Conservation (phyloP, 805 yeast species). For the Saccharomycopsis fodiens region DNA sequence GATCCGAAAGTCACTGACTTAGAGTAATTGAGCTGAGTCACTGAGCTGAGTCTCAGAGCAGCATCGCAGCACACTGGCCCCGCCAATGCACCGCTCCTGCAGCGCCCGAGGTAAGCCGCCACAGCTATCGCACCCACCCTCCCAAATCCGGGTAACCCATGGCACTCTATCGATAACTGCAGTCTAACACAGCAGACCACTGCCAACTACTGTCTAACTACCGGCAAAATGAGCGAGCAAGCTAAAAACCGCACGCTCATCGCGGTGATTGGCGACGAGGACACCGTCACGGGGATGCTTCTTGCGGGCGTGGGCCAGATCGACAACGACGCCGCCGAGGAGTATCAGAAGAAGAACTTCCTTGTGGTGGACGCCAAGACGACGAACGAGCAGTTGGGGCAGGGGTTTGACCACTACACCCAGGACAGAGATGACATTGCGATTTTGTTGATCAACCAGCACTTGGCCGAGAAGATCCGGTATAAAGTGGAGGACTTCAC, state of each 20-base stretch:
- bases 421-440: slow-evolving; percentile 81
- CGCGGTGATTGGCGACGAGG: slow-evolving; percentile 97
- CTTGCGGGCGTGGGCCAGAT: slow-evolving; percentile 95
- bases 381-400: slow-evolving; percentile 62
- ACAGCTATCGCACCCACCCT: background rate
- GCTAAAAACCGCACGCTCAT: slow-evolving; percentile 69
- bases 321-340: slow-evolving; percentile 43
- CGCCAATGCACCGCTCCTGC: no score
- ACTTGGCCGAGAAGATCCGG: slow-evolving; percentile 86
- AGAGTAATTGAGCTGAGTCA: no score
- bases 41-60: no score
- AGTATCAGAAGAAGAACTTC: slow-evolving; percentile 71
- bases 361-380: slow-evolving; percentile 71
- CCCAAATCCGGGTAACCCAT: background rate
- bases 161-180: no score
- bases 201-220: no score
- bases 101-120: background rate
- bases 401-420: slow-evolving; percentile 71
- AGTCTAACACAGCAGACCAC: no score
- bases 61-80: no score
- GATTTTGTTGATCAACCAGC: slow-evolving; percentile 86
- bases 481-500: slow-evolving; percentile 74
- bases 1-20: no score
- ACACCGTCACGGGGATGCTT: slow-evolving; percentile 90
- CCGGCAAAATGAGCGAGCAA: slow-evolving; percentile 1